A percentile compares a stretch with the other conserved stretches of the same genome.
Conservation (phyloP, 768 basidiomycete genomes). For the Suillus luteus region DNA sequence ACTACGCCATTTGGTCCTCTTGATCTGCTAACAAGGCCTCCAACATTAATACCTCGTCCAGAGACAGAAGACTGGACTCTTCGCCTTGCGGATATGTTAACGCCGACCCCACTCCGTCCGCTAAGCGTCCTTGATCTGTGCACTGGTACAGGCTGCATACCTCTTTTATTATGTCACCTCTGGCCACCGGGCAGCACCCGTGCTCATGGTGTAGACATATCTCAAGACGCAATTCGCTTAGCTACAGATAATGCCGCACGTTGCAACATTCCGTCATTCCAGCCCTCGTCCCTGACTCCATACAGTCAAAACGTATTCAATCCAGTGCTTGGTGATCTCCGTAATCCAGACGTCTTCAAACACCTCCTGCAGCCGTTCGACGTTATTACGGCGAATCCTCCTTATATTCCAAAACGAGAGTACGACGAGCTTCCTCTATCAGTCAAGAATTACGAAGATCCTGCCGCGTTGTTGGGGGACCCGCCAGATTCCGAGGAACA, state of each 20-base stretch:
- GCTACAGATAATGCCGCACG: conserved; percentile 46
- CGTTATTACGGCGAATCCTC: conserved; percentile 82
- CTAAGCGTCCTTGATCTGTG: conserved; percentile 80
- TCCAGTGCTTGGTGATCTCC: conserved; percentile 49
- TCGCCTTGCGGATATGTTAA: conserved; percentile 53
- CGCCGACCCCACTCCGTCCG: conserved; percentile 32
- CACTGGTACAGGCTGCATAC: conserved; percentile 92
- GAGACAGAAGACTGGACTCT: conserved; percentile 89
- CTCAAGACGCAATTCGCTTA: conserved; percentile 54
- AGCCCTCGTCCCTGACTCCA: conserved; percentile 3
- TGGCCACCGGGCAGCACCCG: conserved; percentile 55
- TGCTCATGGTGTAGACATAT: conserved; percentile 71
- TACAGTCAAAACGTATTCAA: conserved; percentile 33
- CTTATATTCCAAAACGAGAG: conserved; percentile 75
- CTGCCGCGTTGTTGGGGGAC: conserved; percentile 78
- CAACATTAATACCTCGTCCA: conserved; percentile 90
- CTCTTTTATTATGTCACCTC: conserved; percentile 75
- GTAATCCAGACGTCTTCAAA: conserved; percentile 23
- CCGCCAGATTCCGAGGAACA: conserved; percentile 37
- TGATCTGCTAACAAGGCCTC: conserved; percentile 67
- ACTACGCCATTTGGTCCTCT: conserved; percentile 88
- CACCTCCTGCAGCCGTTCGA: conserved; percentile 58
- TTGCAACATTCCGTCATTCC: conserved; percentile 22
- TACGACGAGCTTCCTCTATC: conserved; percentile 65
- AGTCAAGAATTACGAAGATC: conserved; percentile 81